Base-by-base conservation (phyloP, 2,329 filamentous ascomycete species). In the Diaporthe humulicola region DNA sequence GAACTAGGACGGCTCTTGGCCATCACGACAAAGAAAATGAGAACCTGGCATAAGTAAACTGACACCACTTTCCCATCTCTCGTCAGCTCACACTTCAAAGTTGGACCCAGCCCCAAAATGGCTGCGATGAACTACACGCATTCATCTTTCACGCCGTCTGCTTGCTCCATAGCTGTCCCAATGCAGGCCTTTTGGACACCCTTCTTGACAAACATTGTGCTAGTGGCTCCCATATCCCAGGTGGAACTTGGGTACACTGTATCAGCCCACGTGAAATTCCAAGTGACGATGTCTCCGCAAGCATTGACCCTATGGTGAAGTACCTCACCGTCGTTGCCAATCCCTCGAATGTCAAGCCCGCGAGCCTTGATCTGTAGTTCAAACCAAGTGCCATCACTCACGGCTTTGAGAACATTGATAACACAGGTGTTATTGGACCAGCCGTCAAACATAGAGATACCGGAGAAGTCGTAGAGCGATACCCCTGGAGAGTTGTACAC, bases 221-320 rank as follows among this genome's bases (percentile, higher is more conserved):
- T 58, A 10, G 19, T 58, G 56, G 33, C 56, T 15, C 10, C 28
- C 56, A 58, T 58, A n/a, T 58, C 56, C 56, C 56, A 58, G 0
- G 56, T 38, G 17, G 56, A 58, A 38, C n/a, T 58, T 4, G 56
- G 56, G 4, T 38, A 36, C 17, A 22, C 56, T 7, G 38, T 33
- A 58, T 58, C 56, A 58, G 33, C 33, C 56, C 56, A 58, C 6
- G 56, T 58, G 56, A 58, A 58, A 12, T 36, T 58, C 56, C 56
- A 58, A 58, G 56, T 38, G 30, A 8, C n/a, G 33, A 58, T 58
- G 19, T 58, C 56, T 38, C 56, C 56, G 15, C 56, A 58, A n/a
- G 33, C 56, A 28, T 58, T 58, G 30, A 58, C n/a, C 15, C 56
- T 58, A 33, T 19, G 17, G 9, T n/a, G 12, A 9, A 58, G 56